Base-by-base conservation (phyloP, 345 rosid species). In the Garcia nutans region DNA sequence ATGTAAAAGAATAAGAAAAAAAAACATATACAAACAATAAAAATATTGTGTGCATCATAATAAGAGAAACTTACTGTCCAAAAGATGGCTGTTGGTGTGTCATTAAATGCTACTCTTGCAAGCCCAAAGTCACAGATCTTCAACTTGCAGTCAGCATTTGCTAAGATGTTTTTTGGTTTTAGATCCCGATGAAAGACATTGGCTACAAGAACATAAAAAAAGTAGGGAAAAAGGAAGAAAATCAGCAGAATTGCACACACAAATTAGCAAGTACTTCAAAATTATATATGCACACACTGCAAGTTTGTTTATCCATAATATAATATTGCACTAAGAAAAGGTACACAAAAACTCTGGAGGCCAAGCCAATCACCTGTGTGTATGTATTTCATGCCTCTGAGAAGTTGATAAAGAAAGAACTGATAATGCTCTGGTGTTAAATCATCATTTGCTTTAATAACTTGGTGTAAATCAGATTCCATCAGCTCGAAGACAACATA, bases 111-210 rank as follows among this genome's bases (percentile, higher is more conserved):
- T 65, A 94, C 98, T 78, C 98, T 86, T 52, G 97, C 98, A 2
- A 94, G 97, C n/a, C 98, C 98, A 85, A 94, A 94, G 85, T 94
- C 98, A 85, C 98, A 94, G 50, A 94, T 86, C 90, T 94, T 94
- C 75, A 94, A 93, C 80, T 92, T 94, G 85, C 97, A 94, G 80
- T 94, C 96, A 5, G 97, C 97, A 86, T 94, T 94, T 24, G 98
- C 98, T 71, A 94, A 82, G 81, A 94, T 94, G 75, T 92, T 94
- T 78, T 92, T 94, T 0, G 98, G 98, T 84, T 94, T 94, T 19
- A 94, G 81, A 85, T 94, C 98, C 63, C 98, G 86, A 74, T 92
- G 98, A 79, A 92, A 94, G 63, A 94, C 98, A 85, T 94, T 94
- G 12, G 97, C 97, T 92, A 77, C 79, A 84, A 70, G 49, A 78